A percentile compares a stretch with the other conserved stretches of the same genome.
Conservation (phyloP, 306 rosid genomes). For the Dalbergia cultrata region DNA sequence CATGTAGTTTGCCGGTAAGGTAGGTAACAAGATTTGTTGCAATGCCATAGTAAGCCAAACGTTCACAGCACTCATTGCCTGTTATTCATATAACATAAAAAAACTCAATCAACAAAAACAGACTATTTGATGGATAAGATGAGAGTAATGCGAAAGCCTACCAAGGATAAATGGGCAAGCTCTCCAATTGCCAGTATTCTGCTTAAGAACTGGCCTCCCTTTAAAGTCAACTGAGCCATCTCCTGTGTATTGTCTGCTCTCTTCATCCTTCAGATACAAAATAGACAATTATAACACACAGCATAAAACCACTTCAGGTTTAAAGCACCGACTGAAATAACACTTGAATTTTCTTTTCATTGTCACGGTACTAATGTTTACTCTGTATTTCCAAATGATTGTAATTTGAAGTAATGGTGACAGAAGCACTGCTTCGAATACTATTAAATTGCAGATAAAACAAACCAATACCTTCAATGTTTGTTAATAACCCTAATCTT, state of each 20-base stretch:
- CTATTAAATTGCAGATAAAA: constrained; percentile 3
- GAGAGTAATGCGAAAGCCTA: constrained; percentile 38
- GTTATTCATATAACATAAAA: constrained; percentile 42
- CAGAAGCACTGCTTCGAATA: neutral
- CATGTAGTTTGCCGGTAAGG: constrained; percentile 82
- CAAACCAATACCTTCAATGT: neutral
- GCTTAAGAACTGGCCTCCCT: constrained; percentile 72
- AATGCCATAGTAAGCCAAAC: constrained; percentile 96
- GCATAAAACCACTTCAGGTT: neutral
- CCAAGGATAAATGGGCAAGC: constrained; percentile 84
- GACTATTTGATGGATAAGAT: neutral
- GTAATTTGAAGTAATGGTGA: neutral
- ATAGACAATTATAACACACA: neutral
- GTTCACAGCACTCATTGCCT: constrained; percentile 95
- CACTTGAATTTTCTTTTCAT: neutral
- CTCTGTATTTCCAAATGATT: neutral
- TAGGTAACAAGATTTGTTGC: constrained; percentile 92
- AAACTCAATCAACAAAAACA: constrained; percentile 26
- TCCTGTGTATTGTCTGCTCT: constrained; percentile 55
- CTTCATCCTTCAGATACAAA: constrained; percentile 60
- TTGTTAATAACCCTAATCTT: neutral
- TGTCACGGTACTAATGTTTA: neutral
- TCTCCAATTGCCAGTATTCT: constrained; percentile 74
- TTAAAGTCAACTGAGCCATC: constrained; percentile 78
- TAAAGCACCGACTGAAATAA: neutral